phyloP scores from a whole-genome alignment of 257 asterid genomes.

The Cynanchum wilfordii region DNA sequence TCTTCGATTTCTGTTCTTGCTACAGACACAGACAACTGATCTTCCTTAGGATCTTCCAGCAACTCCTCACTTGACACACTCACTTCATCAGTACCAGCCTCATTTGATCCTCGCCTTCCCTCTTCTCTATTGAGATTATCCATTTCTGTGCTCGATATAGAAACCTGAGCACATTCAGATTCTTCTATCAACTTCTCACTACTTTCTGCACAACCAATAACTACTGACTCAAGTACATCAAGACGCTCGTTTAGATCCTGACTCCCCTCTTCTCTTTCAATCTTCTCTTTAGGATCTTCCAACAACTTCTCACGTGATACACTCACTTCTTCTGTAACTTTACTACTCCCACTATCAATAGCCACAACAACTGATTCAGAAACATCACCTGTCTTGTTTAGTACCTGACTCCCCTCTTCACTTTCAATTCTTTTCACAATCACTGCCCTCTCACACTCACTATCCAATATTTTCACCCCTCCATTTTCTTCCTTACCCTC shows the following conservation, averaged over 20 bases:
- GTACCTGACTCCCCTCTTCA: constrained; percentile 17
- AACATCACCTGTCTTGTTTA: constrained; percentile 23
- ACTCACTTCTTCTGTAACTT: constrained; percentile 21
- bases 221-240: constrained; percentile 22
- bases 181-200: constrained; percentile 23
- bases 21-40: background rate
- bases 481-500: constrained; percentile 24
- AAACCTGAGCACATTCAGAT: constrained; percentile 20
- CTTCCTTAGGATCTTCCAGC: background rate
- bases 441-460: constrained; percentile 28
- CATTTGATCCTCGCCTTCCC: constrained; percentile 20
- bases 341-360: constrained; percentile 9
- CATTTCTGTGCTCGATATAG: constrained; percentile 16
- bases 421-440: constrained; percentile 22
- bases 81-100: constrained; percentile 23
- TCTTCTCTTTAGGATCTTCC: constrained; percentile 16
- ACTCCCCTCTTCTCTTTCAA: background rate
- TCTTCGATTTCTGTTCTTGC: constrained; percentile 1
- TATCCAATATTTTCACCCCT: constrained; percentile 32
- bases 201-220: background rate
- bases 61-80: background rate
- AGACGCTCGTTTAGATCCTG: constrained; percentile 20
- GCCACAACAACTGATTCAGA: constrained; percentile 20
- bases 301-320: constrained; percentile 19
- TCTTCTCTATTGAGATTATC: background rate